A percentile compares a stretch with the other conserved stretches of the same genome.
phyloP scores from a whole-genome alignment of 352 stramenopile genomes.

The Globisporangium cystogenes region DNA sequence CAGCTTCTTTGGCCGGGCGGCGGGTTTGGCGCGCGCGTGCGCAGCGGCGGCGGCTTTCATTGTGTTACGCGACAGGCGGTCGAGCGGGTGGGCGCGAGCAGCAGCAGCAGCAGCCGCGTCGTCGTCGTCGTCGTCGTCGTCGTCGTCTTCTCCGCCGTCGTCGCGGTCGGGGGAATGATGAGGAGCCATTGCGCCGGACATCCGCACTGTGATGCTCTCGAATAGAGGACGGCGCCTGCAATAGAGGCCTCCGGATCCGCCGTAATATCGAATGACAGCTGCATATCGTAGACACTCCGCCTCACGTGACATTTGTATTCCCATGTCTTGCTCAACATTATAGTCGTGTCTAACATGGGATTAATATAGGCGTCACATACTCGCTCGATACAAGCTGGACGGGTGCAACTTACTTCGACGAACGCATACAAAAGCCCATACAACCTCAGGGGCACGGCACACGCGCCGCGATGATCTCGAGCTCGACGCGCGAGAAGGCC shows the following conservation, averaged over 20 bases:
- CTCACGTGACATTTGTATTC: too few relatives aligned
- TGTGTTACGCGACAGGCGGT: not conserved
- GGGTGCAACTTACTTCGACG: too few relatives aligned
- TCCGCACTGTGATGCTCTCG: too few relatives aligned
- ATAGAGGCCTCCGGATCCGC: too few relatives aligned
- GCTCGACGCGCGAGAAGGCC: constrained; percentile 82
- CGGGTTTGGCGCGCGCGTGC: constrained; percentile 5
- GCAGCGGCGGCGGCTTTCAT: not conserved
- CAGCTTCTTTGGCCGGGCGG: constrained; percentile 14
- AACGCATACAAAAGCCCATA: not conserved
- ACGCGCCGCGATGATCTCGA: constrained; percentile 59
- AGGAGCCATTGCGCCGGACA: not conserved
- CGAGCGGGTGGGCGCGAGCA: not conserved
- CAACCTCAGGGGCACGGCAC: too few relatives aligned
- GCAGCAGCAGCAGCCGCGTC: not conserved
- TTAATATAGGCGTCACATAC: too few relatives aligned
- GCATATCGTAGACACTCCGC: too few relatives aligned
- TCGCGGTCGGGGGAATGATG: constrained; percentile 4
- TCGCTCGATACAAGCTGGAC: too few relatives aligned
- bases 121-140: not conserved
- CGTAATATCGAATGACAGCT: too few relatives aligned
- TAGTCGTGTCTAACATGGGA: too few relatives aligned
- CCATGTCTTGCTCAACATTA: too few relatives aligned
- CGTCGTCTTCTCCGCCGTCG: not conserved
- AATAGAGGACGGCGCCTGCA: too few relatives aligned